Base-by-base conservation (phyloP, 2,329 filamentous ascomycete species). In the Aspergillus tanneri region DNA sequence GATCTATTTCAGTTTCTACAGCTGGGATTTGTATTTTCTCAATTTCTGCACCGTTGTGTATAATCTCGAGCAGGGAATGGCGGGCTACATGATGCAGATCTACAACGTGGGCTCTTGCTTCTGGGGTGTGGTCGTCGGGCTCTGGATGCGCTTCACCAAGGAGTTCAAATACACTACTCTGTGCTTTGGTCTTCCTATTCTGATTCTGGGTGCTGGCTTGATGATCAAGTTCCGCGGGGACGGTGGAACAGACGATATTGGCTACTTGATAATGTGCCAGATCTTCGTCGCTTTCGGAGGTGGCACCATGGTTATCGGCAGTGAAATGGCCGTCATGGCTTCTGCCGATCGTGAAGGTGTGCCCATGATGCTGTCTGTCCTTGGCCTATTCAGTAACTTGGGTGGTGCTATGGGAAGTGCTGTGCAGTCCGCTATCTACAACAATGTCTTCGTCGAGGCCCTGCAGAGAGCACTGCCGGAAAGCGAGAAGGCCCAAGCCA, bases 291-390 rank as follows among this genome's bases (percentile, higher is more conserved):
- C 79, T 14, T 70, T 80, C 49, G 73, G 72, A 10, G 79, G 78
- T 10, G 76, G 76, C 44, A 78, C 77, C 19, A 69, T 81, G 9
- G 74, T 82, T 22, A 74, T 82, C 51, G 72, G 74, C 46, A 70
- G 79, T 53, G 77, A 85, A 50, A 77, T 85, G 55, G 79, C 80
- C 4, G 76, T 84, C 32, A 78, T 84, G 64, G 72, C 78, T 0
- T 74, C 77, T 2, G 76, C 77, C 12, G 75, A 75, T 48, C 80
- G 82, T 42, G 72, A 78, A 43, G 73, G 81, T 34, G 70, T 82
- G 4, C 78, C 80, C 18, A 67, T 72, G 63, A 63, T 71, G 57
- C 59, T 72, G 10, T 63, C 70, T 7, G 43, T 72, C 10, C 45
- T 72, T 18, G 62, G 64, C 8, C 52, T 72, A 8, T 68, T 63